A percentile compares a stretch with the other conserved stretches of the same genome.
These are phyloP conservation scores for Gossypium bickii DNA, from an alignment of 345 rosid species.

Conservation along the genomic window DNA sequence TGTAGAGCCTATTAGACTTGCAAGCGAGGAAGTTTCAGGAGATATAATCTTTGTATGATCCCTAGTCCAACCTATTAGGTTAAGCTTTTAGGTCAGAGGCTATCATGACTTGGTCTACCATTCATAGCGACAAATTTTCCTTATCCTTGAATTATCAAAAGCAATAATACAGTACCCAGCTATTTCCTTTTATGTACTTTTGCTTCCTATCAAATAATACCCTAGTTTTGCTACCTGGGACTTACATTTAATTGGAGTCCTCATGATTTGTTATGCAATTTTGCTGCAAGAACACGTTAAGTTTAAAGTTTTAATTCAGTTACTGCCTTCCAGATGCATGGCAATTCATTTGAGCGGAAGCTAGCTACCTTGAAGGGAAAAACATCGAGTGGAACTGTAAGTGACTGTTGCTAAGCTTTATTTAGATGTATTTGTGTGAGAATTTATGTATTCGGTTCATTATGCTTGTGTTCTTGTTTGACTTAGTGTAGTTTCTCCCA, in stretches of 20 bases:
- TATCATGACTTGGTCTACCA: neutral
- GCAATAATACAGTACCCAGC: neutral
- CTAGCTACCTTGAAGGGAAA: conserved; percentile 66
- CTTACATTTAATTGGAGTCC: neutral
- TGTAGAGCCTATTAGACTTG: neutral
- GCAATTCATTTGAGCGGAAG: conserved; percentile 89
- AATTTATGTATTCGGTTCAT: neutral
- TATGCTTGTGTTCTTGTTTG: neutral
- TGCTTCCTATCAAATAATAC: neutral
- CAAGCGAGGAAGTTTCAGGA: conserved; percentile 1
- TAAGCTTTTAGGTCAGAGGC: conserved; percentile 1
- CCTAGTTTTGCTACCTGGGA: neutral
- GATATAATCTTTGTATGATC: neutral
- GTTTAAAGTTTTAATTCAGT: conserved; percentile 13
- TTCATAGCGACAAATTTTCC: neutral
- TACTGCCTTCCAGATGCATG: conserved; percentile 52
- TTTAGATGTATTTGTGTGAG: neutral
- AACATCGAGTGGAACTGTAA: conserved; percentile 39
- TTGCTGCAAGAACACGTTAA: neutral
- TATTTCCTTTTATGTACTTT: neutral
- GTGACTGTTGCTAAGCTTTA: conserved; percentile 17
- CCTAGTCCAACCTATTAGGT: neutral
- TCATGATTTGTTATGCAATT: neutral
- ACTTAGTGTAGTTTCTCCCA: neutral
- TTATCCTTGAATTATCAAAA: neutral